These are phyloP conservation scores for Akanthomyces dipterigenus DNA, from an alignment of 2,329 filamentous ascomycete genomes.

Conservation along the genomic window DNA sequence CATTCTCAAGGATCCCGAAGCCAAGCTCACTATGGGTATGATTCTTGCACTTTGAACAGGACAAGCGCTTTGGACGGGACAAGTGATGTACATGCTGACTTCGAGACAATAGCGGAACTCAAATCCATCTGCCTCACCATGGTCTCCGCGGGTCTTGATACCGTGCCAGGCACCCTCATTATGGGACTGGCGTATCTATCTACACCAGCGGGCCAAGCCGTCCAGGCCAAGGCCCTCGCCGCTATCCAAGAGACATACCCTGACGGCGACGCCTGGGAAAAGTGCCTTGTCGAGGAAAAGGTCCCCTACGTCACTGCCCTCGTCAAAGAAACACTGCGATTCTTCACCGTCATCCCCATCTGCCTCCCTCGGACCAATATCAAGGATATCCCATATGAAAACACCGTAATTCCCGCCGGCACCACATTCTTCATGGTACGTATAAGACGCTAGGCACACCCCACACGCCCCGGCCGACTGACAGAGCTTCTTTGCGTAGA, in stretches of 20 bases:
- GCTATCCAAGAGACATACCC: constrained; percentile 69
- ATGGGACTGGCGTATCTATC: constrained; percentile 74
- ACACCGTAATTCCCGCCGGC: constrained; percentile 61
- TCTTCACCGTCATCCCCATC: constrained; percentile 74
- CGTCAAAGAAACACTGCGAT: constrained; percentile 72
- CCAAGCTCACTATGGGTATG: constrained; percentile 30
- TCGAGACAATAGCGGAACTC: constrained; percentile 52
- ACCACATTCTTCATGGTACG: constrained; percentile 72
- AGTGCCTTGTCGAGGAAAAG: constrained; percentile 66
- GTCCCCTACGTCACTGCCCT: constrained; percentile 70
- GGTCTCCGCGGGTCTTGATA: constrained; percentile 76
- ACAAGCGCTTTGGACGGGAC: background rate
- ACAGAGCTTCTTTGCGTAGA: constrained; percentile 32
- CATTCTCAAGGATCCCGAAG: constrained; percentile 50
- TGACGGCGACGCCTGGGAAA: constrained; percentile 68
- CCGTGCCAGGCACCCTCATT: constrained; percentile 70
- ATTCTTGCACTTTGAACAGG: no score
- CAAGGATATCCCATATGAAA: constrained; percentile 64
- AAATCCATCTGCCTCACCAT: constrained; percentile 78
- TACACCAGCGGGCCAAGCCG: constrained; percentile 58
- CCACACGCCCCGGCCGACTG: no score
- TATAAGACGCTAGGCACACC: no score
- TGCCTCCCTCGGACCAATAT: constrained; percentile 67
- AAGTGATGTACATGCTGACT: background rate
- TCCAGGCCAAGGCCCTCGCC: constrained; percentile 62